Evolutionary conservation across 1,284 basidiomycete species (phyloP).

Genomic region (Ganoderma boninense): DNA sequence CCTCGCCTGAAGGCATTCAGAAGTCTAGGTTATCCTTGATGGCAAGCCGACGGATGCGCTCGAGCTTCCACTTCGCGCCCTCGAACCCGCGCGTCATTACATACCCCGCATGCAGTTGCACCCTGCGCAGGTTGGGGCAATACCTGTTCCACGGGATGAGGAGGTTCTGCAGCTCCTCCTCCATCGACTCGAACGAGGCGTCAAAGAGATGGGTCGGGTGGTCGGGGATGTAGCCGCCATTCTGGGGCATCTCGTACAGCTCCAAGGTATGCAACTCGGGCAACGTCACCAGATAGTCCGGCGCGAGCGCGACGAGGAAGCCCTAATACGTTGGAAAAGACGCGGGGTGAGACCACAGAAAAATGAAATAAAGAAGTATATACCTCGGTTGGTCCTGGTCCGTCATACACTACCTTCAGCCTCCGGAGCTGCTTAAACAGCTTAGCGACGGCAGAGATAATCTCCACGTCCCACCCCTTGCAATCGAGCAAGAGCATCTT

Average conservation of each 20-base stretch:
- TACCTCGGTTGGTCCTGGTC: constrained; percentile 38
- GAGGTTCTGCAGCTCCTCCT: constrained; percentile 40
- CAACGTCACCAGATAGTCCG: constrained; percentile 64
- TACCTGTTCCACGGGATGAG: constrained; percentile 43
- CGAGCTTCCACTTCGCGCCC: constrained; percentile 32
- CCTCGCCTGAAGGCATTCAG: constrained; percentile 3
- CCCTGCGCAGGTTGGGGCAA: constrained; percentile 37
- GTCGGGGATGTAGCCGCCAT: constrained; percentile 17
- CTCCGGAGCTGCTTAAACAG: constrained; percentile 39
- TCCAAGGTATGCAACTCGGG: constrained; percentile 37
- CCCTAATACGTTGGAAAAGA: constrained; percentile 30
- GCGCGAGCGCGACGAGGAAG: constrained; percentile 39
- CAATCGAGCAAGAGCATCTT: constrained; percentile 40
- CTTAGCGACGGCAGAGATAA: constrained; percentile 37
- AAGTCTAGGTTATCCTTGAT: constrained; percentile 21
- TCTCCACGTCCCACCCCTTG: constrained; percentile 42
- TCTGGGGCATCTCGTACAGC: constrained; percentile 10
- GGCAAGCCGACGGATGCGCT: constrained; percentile 18
- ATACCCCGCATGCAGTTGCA: constrained; percentile 38
- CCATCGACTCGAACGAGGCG: constrained; percentile 33
- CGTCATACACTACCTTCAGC: constrained; percentile 39
- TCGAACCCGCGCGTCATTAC: constrained; percentile 34
- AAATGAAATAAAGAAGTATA: constrained; percentile 1
- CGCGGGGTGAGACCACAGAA: background rate
- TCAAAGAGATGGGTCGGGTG: constrained; percentile 35